Percentiles rank a stretch among this genome's conserved stretches.
Conservation (phyloP, 805 yeast genomes). For the Sporopachydermia quercuum region DNA sequence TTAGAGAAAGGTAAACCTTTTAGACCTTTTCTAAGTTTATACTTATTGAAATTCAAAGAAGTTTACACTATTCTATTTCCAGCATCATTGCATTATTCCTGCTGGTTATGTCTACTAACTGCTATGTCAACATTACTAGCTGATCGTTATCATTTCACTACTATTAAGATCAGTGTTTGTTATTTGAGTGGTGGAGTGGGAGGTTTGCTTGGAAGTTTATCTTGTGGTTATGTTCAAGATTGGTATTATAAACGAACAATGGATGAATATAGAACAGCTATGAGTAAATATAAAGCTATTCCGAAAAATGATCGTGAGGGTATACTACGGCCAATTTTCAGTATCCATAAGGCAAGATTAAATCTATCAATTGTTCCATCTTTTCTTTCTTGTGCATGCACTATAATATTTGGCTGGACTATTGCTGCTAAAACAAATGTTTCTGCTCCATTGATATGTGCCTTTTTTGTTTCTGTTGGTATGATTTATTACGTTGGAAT, state of each 20-base stretch:
- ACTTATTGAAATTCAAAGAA: conserved; percentile 27
- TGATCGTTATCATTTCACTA: conserved; percentile 31
- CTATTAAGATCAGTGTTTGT: conserved; percentile 50
- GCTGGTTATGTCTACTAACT: conserved; percentile 59
- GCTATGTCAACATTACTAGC: conserved; percentile 43
- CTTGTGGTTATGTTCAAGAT: conserved; percentile 43
- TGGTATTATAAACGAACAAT: conserved; percentile 26
- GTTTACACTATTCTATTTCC: conserved; percentile 38
- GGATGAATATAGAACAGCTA: conserved; percentile 16
- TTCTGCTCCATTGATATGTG: conserved; percentile 41
- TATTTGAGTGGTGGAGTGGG: conserved; percentile 65
- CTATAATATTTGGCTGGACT: conserved; percentile 63
- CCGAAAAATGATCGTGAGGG: conserved; percentile 8
- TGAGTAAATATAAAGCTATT: conserved; percentile 13
- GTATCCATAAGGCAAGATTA: conserved; percentile 41
- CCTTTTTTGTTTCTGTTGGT: conserved; percentile 43
- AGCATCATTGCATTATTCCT: conserved; percentile 45
- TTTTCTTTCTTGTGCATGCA: conserved; percentile 22
- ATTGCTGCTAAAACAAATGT: conserved; percentile 31
- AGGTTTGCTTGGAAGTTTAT: conserved; percentile 43
- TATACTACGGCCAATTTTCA: conserved; percentile 27
- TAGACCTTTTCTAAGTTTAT: conserved; percentile 22
- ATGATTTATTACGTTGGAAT: conserved; percentile 43
- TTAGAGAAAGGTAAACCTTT: conserved; percentile 9
- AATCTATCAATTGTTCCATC: conserved; percentile 31